These are phyloP conservation scores for Fusarium goolgardi DNA, from an alignment of 2,329 filamentous ascomycete genomes.

Conservation along the genomic window DNA sequence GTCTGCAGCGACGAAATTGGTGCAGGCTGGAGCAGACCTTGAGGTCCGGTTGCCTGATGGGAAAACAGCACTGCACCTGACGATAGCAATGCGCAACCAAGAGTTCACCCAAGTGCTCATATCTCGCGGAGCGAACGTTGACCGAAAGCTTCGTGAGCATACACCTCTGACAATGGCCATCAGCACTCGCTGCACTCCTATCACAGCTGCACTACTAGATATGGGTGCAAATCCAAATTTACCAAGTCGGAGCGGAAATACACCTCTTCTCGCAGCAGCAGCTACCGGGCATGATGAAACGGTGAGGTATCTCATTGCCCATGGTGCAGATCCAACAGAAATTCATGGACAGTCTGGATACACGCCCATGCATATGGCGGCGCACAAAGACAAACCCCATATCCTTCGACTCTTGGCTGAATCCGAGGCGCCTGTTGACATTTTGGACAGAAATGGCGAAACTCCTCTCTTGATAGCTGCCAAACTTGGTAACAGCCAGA, in stretches of 20 bases:
- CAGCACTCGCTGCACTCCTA: slow-evolving; percentile 43
- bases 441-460: slow-evolving; percentile 42
- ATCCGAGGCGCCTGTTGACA: slow-evolving; percentile 42
- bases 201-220: slow-evolving; percentile 45
- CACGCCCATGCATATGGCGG: slow-evolving; percentile 47
- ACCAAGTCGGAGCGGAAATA: slow-evolving; percentile 45
- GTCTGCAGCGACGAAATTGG: slow-evolving; percentile 41
- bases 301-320: slow-evolving; percentile 45
- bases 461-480: slow-evolving; percentile 47
- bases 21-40: slow-evolving; percentile 45
- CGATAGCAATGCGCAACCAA: slow-evolving; percentile 47
- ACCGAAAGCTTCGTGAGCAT: slow-evolving; percentile 44
- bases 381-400: slow-evolving; percentile 45
- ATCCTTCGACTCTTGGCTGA: slow-evolving; percentile 41
- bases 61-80: slow-evolving; percentile 46
- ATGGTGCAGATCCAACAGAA: slow-evolving; percentile 43
- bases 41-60: slow-evolving; percentile 44
- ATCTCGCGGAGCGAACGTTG: slow-evolving; percentile 45
- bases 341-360: slow-evolving; percentile 43
- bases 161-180: slow-evolving; percentile 47
- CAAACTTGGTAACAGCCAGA: slow-evolving; percentile 45
- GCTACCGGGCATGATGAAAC: slow-evolving; percentile 47
- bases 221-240: slow-evolving; percentile 45
- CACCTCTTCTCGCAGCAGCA: slow-evolving; percentile 44
- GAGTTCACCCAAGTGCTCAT: slow-evolving; percentile 46